These are phyloP conservation scores for Lactuca sativa DNA, from an alignment of 129 eudicot species.

Conservation along the genomic window DNA sequence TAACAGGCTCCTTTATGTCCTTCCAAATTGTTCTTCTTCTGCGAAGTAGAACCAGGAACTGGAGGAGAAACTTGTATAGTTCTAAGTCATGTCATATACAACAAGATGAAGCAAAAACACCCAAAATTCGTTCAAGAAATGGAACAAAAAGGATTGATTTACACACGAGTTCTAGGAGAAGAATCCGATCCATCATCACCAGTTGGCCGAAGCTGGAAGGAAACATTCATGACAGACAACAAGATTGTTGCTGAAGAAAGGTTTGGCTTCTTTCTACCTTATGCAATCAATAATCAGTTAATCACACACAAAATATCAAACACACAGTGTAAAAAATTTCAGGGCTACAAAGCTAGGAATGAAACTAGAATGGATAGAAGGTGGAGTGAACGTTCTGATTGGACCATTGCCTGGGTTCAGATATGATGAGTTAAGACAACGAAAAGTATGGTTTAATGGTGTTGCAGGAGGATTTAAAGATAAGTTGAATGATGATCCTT, in stretches of 20 bases:
- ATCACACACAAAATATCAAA: neutral
- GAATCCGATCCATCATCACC: constrained; percentile 34
- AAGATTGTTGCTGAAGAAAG: constrained; percentile 33
- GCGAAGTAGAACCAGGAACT: constrained; percentile 31
- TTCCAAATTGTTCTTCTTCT: constrained; percentile 38
- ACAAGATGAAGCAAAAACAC: constrained; percentile 44
- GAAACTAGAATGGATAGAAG: constrained; percentile 34
- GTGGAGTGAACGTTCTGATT: constrained; percentile 39
- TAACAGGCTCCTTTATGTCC: constrained; percentile 30
- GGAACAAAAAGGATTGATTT: constrained; percentile 34
- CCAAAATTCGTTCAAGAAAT: constrained; percentile 30
- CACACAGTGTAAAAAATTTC: neutral
- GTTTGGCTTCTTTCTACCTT: neutral
- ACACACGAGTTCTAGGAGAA: constrained; percentile 26
- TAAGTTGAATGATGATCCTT: constrained; percentile 62
- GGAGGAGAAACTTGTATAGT: constrained; percentile 48
- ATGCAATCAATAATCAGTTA: neutral
- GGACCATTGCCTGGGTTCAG: constrained; percentile 27
- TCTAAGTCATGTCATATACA: constrained; percentile 61
- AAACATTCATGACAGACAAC: constrained; percentile 30
- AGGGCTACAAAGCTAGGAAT: constrained; percentile 37
- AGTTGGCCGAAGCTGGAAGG: constrained; percentile 39
- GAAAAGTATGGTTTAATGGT: constrained; percentile 35
- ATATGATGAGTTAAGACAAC: constrained; percentile 26
- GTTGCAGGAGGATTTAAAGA: constrained; percentile 40